These are phyloP conservation scores for Fusarium oxysporum DNA, from an alignment of 2,329 filamentous ascomycete species.

Conservation along the genomic window DNA sequence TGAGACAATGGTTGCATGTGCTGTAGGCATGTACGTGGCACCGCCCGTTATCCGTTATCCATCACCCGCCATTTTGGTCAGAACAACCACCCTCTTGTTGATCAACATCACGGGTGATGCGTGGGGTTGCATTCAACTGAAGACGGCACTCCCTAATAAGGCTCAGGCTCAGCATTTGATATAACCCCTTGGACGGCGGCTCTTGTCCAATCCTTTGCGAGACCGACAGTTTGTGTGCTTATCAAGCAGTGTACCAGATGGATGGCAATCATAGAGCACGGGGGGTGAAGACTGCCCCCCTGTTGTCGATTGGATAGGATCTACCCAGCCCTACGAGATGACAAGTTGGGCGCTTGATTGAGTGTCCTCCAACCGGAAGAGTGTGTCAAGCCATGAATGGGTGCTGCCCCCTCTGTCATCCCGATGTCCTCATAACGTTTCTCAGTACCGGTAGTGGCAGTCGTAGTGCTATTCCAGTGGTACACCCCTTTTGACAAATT, in stretches of 20 bases:
- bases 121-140: conserved; percentile 28
- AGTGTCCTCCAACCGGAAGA: conserved; percentile 16
- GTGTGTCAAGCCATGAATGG: neutral
- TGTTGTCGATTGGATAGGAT: conserved; percentile 1
- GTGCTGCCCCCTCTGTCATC: conserved; percentile 7
- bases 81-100: conserved; percentile 16
- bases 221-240: conserved; percentile 30
- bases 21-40: conserved; percentile 32
- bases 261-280: neutral
- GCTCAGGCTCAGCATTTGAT: neutral
- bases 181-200: neutral
- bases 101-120: conserved; percentile 27
- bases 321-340: conserved; percentile 31
- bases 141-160: neutral
- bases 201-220: conserved; percentile 24
- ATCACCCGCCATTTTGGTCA: conserved; percentile 23
- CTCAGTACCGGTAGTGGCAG: neutral
- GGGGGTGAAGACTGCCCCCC: neutral
- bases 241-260: conserved; percentile 9
- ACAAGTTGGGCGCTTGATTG: conserved; percentile 24
- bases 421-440: neutral
- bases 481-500: conserved; percentile 27
- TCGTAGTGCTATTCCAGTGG: neutral
- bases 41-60: conserved; percentile 35
- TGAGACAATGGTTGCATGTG: conserved; percentile 9